Conservation (phyloP, 1,139 yeast genomes). For the Zygosaccharomyces sapae region DNA sequence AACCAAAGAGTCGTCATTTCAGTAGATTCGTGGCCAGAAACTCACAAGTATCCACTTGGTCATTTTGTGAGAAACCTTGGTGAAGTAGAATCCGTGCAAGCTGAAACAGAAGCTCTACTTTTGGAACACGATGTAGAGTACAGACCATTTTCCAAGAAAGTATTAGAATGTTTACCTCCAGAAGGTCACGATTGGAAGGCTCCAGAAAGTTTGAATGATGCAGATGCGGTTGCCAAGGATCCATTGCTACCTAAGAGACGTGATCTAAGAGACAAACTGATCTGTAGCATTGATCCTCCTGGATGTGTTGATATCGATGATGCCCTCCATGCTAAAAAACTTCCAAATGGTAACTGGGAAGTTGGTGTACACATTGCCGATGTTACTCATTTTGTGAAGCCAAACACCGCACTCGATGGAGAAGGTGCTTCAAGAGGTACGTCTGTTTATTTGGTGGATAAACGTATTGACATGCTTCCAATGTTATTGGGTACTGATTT, state of each 20-base stretch:
- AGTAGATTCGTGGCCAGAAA: constrained; percentile 86
- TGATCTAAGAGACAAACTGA: constrained; percentile 82
- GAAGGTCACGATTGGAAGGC: constrained; percentile 95
- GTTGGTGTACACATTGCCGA: constrained; percentile 99
- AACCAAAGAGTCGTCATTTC: constrained; percentile 90
- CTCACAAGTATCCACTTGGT: constrained; percentile 86
- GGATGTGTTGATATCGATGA: constrained; percentile 99
- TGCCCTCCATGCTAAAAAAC: constrained; percentile 79
- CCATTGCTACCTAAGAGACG: constrained; percentile 60
- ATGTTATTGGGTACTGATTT: constrained; percentile 91
- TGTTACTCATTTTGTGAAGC: constrained; percentile 93
- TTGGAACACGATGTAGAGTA: constrained; percentile 96
- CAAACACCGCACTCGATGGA: constrained; percentile 85
- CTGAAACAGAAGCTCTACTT: constrained; percentile 92
- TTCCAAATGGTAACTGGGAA: constrained; percentile 92
- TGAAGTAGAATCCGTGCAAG: constrained; percentile 83
- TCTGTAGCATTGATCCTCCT: constrained; percentile 97
- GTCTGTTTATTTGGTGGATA: constrained; percentile 95
- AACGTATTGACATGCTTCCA: constrained; percentile 98
- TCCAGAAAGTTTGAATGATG: constrained; percentile 57
- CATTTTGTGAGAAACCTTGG: constrained; percentile 91
- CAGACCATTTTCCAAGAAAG: constrained; percentile 90
- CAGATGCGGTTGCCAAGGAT: constrained; percentile 46
- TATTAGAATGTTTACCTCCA: constrained; percentile 82
- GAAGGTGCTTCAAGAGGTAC: constrained; percentile 98